These are phyloP conservation scores for Linnemannia hyalina DNA, from an alignment of 192 early-diverging fungal species.

Conservation along the genomic window DNA sequence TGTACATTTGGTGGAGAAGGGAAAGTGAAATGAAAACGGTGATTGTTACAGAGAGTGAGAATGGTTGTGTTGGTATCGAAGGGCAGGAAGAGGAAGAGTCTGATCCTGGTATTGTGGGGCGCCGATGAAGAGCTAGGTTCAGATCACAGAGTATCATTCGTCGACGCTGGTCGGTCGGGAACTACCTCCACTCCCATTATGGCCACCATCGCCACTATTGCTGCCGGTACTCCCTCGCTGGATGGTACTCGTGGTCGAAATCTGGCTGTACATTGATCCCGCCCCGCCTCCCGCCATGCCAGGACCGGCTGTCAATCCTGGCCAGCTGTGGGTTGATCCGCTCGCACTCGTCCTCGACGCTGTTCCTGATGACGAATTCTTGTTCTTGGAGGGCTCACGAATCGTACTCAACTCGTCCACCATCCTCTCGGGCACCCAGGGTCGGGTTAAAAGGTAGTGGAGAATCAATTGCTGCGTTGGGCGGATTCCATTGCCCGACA, in stretches of 20 bases:
- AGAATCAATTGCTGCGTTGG: conserved; percentile 70
- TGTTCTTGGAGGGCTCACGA: conserved; percentile 73
- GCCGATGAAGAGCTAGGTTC: background rate
- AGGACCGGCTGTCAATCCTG: conserved; percentile 11
- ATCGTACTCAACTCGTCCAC: conserved; percentile 78
- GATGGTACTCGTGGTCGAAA: conserved; percentile 43
- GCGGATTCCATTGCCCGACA: conserved; percentile 58
- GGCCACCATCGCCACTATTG: conserved; percentile 46
- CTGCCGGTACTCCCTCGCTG: conserved; percentile 54
- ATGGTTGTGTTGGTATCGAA: background rate
- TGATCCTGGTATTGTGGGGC: background rate
- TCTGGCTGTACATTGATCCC: conserved; percentile 38
- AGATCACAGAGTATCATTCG: conserved; percentile 20
- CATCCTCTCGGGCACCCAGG: conserved; percentile 80
- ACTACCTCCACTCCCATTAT: conserved; percentile 42
- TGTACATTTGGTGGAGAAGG: background rate
- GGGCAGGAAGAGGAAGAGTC: background rate
- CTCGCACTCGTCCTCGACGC: conserved; percentile 29
- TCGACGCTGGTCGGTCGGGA: conserved; percentile 52
- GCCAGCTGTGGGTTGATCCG: conserved; percentile 48
- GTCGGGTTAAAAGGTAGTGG: conserved; percentile 81
- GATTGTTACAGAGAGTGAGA: background rate
- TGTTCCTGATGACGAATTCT: conserved; percentile 17
- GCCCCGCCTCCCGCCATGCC: conserved; percentile 19
- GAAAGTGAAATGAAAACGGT: background rate